Conservation (phyloP, 1,139 yeast genomes). For the Yamadazyma dushanensis region DNA sequence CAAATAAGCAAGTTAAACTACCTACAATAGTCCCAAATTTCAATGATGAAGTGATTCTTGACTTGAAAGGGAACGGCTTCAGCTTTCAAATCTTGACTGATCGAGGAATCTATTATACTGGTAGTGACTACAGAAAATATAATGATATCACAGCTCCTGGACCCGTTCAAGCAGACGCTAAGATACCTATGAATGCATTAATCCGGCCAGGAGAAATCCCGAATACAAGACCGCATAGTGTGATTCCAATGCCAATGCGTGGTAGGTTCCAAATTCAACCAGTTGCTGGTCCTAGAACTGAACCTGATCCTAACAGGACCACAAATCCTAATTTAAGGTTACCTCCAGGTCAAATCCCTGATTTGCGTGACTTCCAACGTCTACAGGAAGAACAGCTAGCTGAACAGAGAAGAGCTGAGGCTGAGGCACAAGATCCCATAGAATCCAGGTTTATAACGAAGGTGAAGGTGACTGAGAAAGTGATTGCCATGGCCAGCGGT, state of each 20-base stretch:
- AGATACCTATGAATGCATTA: neutral
- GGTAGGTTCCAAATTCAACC: slow-evolving; percentile 4
- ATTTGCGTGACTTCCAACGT: slow-evolving; percentile 11
- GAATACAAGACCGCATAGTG: neutral
- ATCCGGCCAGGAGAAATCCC: slow-evolving; percentile 1
- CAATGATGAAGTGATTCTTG: slow-evolving; percentile 44
- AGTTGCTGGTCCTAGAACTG: neutral
- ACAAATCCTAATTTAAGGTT: slow-evolving; percentile 21
- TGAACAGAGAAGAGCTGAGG: neutral
- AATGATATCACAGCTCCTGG: slow-evolving; percentile 20
- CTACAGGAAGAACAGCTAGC: slow-evolving; percentile 10
- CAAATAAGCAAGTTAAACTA: slow-evolving; percentile 32
- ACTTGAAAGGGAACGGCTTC: slow-evolving; percentile 66
- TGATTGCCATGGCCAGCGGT: slow-evolving; percentile 61
- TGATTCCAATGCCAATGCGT: neutral
- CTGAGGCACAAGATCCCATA: slow-evolving; percentile 9
- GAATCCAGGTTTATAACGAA: slow-evolving; percentile 33
- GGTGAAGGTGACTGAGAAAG: slow-evolving; percentile 26
- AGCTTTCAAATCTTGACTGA: slow-evolving; percentile 61
- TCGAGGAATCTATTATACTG: slow-evolving; percentile 57
- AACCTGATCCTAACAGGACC: slow-evolving; percentile 1
- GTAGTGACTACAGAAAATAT: slow-evolving; percentile 45
- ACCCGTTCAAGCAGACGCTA: slow-evolving; percentile 15
- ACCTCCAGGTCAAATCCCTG: slow-evolving; percentile 22
- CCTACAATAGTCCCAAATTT: slow-evolving; percentile 40